A percentile compares a stretch with the other conserved stretches of the same genome.
phyloP scores from a whole-genome alignment of 805 yeast species.

The Barnettozyma sucrosica region DNA sequence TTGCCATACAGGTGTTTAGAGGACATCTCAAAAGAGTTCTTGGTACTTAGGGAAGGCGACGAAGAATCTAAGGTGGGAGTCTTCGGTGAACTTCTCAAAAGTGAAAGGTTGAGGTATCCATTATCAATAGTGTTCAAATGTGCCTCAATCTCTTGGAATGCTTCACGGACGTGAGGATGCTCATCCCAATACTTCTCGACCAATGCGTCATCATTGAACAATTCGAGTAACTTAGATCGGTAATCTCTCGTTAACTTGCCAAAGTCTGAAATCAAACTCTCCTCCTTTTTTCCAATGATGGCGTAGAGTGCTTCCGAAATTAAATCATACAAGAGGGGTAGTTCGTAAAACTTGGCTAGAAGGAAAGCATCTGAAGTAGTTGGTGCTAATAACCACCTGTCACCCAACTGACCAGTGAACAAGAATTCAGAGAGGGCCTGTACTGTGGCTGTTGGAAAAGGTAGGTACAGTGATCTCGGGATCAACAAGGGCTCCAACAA shows the following conservation, averaged over 20 bases:
- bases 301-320: conserved; percentile 66
- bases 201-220: conserved; percentile 20
- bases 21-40: conserved; percentile 8
- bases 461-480: conserved; percentile 65
- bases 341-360: conserved; percentile 58
- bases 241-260: conserved; percentile 24
- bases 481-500: conserved; percentile 54
- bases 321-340: conserved; percentile 66
- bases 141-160: conserved; percentile 45
- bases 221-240: conserved; percentile 17
- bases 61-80: conserved; percentile 13
- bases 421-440: conserved; percentile 66
- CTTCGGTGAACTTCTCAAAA: conserved; percentile 44
- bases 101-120: conserved; percentile 52
- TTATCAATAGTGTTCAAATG: conserved; percentile 58
- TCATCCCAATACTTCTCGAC: conserved; percentile 21
- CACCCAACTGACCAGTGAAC: conserved; percentile 75
- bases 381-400: conserved; percentile 67
- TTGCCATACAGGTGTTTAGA: conserved; percentile 11
- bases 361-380: conserved; percentile 59
- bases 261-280: conserved; percentile 30
- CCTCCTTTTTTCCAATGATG: conserved; percentile 63
- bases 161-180: conserved; percentile 26
- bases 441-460: conserved; percentile 56
- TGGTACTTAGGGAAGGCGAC: conserved; percentile 2